Conservation (phyloP, 2,329 filamentous ascomycete genomes). For the Stachybotrys chlorohalonatus region DNA sequence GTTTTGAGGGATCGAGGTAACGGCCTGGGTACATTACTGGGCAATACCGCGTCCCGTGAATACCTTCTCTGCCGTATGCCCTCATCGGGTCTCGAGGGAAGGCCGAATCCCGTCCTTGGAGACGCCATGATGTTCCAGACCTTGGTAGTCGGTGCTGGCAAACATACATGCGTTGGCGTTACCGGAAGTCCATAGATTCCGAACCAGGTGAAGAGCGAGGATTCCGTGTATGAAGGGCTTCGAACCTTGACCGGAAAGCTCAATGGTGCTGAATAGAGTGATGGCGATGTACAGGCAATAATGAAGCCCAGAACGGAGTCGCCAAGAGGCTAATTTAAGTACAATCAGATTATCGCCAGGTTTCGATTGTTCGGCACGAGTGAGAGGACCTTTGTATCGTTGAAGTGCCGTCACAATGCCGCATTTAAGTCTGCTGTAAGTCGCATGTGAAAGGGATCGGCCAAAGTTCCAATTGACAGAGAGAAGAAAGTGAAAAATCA, state of each 20-base stretch:
- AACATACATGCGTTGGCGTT: constrained; percentile 9
- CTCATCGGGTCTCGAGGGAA: constrained; percentile 30
- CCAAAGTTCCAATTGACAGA: not conserved
- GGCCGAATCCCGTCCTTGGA: constrained; percentile 28
- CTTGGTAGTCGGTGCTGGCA: constrained; percentile 10
- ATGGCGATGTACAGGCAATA: too few relatives aligned
- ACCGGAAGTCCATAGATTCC: not conserved
- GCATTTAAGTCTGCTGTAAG: not conserved
- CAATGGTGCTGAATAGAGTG: too few relatives aligned
- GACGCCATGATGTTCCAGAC: constrained; percentile 32
- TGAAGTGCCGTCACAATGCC: not conserved
- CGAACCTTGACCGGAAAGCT: too few relatives aligned
- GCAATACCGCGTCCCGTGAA: constrained; percentile 10
- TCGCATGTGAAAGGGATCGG: not conserved
- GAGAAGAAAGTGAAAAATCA: not conserved
- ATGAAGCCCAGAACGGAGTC: too few relatives aligned
- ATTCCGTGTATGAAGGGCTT: too few relatives aligned
- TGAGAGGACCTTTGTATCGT: too few relatives aligned
- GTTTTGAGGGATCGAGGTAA: constrained; percentile 11
- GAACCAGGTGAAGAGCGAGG: too few relatives aligned
- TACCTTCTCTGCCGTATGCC: constrained; percentile 17
- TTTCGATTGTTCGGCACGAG: too few relatives aligned
- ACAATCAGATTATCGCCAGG: too few relatives aligned
- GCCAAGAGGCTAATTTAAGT: too few relatives aligned
- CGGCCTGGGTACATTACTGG: constrained; percentile 13